A percentile compares a stretch with the other conserved stretches of the same genome.
Conservation (phyloP, 768 basidiomycete genomes). For the Cubamyces lactineus region DNA sequence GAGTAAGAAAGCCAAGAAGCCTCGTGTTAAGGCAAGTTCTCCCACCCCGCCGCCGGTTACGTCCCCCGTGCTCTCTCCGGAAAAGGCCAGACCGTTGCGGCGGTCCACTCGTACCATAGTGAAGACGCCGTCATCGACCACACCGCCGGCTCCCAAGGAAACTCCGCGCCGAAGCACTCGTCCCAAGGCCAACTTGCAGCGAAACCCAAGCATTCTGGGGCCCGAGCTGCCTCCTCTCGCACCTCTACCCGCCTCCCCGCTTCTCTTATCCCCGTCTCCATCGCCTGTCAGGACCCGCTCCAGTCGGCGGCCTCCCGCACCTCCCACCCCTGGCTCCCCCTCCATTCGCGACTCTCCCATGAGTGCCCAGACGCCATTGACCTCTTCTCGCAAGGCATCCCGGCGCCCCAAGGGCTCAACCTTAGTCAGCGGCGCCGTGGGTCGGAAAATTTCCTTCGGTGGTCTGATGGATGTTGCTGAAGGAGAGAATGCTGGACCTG, state of each 20-base stretch:
- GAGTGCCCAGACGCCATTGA: constrained; percentile 31
- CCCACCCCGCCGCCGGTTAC: constrained; percentile 33
- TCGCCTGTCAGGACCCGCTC: constrained; percentile 33
- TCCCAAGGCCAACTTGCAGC: constrained; percentile 49
- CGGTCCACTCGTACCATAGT: constrained; percentile 30
- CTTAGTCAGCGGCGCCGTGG: constrained; percentile 44
- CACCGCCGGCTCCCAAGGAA: constrained; percentile 29
- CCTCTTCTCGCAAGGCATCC: constrained; percentile 43
- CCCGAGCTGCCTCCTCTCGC: constrained; percentile 55
- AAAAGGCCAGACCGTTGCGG: constrained; percentile 17
- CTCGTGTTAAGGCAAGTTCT: constrained; percentile 45
- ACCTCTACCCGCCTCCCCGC: constrained; percentile 20
- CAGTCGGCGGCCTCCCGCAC: constrained; percentile 8
- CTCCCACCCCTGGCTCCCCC: constrained; percentile 12
- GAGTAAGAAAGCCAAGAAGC: constrained; percentile 63
- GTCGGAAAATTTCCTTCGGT: constrained; percentile 68
- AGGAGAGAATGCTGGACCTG: constrained; percentile 40
- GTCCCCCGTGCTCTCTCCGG: constrained; percentile 23
- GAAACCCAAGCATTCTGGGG: constrained; percentile 70
- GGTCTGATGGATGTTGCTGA: constrained; percentile 45
- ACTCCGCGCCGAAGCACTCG: constrained; percentile 28
- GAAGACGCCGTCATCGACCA: constrained; percentile 2
- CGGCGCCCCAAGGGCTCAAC: constrained; percentile 48
- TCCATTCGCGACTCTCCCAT: constrained; percentile 5
- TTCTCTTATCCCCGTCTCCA: constrained; percentile 18